Percentiles rank a stretch among this genome's conserved stretches.
Conservation (phyloP, 2,329 filamentous ascomycete genomes). For the Botryotinia calthae region DNA sequence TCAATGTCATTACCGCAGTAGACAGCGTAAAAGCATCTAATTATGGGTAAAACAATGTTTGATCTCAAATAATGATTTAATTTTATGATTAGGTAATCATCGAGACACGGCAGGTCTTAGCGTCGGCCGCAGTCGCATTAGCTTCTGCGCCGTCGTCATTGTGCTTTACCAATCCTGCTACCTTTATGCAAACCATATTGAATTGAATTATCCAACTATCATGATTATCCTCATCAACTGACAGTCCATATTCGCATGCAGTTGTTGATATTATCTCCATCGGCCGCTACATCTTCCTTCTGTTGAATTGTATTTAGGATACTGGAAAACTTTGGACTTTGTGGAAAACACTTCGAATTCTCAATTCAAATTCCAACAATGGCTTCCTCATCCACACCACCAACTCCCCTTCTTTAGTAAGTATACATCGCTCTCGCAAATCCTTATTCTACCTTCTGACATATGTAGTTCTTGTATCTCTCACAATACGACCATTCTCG, state of each 20-base stretch:
- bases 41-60: not conserved
- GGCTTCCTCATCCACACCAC: slow-evolving; percentile 68
- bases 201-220: not conserved
- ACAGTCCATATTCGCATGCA: not conserved
- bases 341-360: not conserved
- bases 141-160: slow-evolving; percentile 1
- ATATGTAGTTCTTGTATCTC: slow-evolving; percentile 80
- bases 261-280: not conserved
- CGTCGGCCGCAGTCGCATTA: slow-evolving; percentile 7
- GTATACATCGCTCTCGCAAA: slow-evolving; percentile 32
- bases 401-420: slow-evolving; percentile 72
- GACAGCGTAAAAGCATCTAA: not conserved
- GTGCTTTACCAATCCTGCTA: slow-evolving; percentile 1
- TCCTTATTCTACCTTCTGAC: slow-evolving; percentile 17
- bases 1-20: slow-evolving; percentile 42
- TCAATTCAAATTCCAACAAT: slow-evolving; percentile 43
- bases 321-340: not conserved
- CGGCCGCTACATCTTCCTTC: not conserved
- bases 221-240: not conserved
- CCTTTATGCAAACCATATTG: not conserved
- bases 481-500: slow-evolving; percentile 86
- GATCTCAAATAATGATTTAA: not conserved
- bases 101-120: not conserved
- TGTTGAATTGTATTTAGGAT: not conserved
- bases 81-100: slow-evolving; percentile 14